Evolutionary conservation across 148 eudicot genomes (phyloP), one percentile per base, ranked within the genome.

Genomic region (Chenopodium quinoa): DNA sequence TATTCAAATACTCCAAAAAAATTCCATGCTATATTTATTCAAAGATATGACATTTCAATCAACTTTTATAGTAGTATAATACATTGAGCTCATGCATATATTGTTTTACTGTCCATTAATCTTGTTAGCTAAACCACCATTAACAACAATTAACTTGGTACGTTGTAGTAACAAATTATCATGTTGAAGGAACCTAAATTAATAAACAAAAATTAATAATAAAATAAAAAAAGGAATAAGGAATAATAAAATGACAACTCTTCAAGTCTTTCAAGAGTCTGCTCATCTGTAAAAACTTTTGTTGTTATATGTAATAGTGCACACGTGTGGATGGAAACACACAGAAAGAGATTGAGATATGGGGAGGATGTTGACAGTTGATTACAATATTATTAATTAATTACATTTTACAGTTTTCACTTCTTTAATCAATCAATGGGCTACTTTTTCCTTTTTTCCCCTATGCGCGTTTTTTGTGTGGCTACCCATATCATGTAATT

Each of bases 271-370:
- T 76, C 73, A 81, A 75, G 82, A 75, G 77, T 47, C 54, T 80
- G 69, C 20, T 80, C 31, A 75, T 58, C 34, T 14, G 78, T 63
- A 44, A 40, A 37, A 66, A 73, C 20, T 23, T 76, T 81, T 84
- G 86, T 81, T 50, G 78, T 40, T 56, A 27, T 31, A 81, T 71
- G 66, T 20, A 78, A 78, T 54, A 77, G 71, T 77, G 84, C 86
- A 84, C 86, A 84, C 86, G 86, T 84, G 86, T 84, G 86, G 84
- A 60, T 50, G 75, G 84, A 81, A 81, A 72, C 81, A 63, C 75
- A 54, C 69, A 25, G 75, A 66, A 78, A 79, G 80, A 44, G 79
- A 83, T 73, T 29, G 66, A 74, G 47, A 71, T 50, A 77, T 77
- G 80, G 54, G 44, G 32, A n/a, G 14, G 83, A 81, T 81, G 83